Base-by-base conservation (phyloP, 2,329 filamentous ascomycete species). In the Pyrenophora teres region DNA sequence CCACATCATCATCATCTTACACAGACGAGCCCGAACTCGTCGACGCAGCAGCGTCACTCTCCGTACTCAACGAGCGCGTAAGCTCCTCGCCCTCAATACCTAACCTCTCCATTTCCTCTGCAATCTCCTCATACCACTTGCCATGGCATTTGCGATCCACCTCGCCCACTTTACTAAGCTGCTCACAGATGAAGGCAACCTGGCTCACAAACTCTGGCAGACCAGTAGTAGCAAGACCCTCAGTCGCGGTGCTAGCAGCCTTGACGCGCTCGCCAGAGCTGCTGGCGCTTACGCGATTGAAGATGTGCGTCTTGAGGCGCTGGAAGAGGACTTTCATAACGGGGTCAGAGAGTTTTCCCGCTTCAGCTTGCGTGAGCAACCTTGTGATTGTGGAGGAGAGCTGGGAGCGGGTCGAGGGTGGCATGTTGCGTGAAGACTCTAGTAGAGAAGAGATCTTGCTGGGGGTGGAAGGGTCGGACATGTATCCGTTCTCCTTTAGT, bases 131-230 rank as follows among this genome's bases (percentile, higher is more conserved):
- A 79, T 89, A 92, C 87, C 87, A 90, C 37, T 76, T 66, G 10
- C 83, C 83, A 71, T 91, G 88, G 6, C 84, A 81, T 54, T 83
- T 85, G 56, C 86, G 80, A 67, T 92, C 88, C 4, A 91, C 85
- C 4, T 76, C 76, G 12, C 86, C 85, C 3, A 91, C 80, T 66
- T 82, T 81, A 36, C 82, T 80, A 53, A 92, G 74, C 65, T 87
- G 79, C 30, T 90, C 87, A 6, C 89, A 85, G 61, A 92, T 86
- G 41, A 84, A 83, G 27, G 86, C 80, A 12, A 92, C 84, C 54
- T 81, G 83, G 23, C 83, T 82, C 13, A 88, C 85, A 68, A 92
- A 92, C 72, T 92, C 89, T 0, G 86, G 86, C 50, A 92, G 74
- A 0, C 89, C 89, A 15, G 88, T 80, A 2, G 81, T 81, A 0